Percentiles rank a stretch among this genome's conserved stretches.
phyloP scores from a whole-genome alignment of 2,329 filamentous ascomycete species.

The Ceratocystis lukuohia region DNA sequence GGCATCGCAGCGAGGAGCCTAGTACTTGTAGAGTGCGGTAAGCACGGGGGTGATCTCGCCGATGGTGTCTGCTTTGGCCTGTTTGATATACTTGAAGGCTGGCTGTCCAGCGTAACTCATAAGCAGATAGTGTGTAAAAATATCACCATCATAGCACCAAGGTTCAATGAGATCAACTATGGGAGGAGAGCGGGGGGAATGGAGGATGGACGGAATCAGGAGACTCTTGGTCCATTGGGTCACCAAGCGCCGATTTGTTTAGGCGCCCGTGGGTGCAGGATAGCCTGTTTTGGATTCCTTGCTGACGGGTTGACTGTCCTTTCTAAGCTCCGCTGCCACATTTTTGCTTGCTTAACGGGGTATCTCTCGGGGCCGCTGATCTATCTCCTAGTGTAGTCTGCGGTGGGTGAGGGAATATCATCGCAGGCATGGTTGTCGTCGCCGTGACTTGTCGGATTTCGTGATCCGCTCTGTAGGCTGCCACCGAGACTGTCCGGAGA shows the following conservation, averaged over 20 bases:
- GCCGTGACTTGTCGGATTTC: no score
- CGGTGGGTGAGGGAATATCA: no score
- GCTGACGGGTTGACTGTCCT: no score
- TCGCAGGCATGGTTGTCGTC: no score
- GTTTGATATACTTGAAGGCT: neutral
- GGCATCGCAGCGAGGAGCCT: neutral
- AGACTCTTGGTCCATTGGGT: neutral
- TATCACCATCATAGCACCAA: neutral
- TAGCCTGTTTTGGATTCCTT: neutral
- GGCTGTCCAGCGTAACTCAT: neutral
- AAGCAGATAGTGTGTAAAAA: neutral
- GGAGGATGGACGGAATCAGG: neutral
- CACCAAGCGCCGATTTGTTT: neutral
- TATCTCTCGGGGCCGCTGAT: no score
- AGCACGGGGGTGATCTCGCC: neutral
- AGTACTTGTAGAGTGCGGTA: neutral
- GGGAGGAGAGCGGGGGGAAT: neutral
- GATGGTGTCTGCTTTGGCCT: neutral
- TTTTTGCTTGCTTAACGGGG: no score
- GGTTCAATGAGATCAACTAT: neutral
- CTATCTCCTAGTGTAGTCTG: no score
- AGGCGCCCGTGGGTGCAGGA: neutral
- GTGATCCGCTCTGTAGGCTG: no score
- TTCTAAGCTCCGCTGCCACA: no score
- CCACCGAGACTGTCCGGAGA: no score